A percentile compares a stretch with the other conserved stretches of the same genome.
These are phyloP conservation scores for Podospora bellae-mahoneyi DNA, from an alignment of 495 filamentous ascomycete species.

Conservation along the genomic window DNA sequence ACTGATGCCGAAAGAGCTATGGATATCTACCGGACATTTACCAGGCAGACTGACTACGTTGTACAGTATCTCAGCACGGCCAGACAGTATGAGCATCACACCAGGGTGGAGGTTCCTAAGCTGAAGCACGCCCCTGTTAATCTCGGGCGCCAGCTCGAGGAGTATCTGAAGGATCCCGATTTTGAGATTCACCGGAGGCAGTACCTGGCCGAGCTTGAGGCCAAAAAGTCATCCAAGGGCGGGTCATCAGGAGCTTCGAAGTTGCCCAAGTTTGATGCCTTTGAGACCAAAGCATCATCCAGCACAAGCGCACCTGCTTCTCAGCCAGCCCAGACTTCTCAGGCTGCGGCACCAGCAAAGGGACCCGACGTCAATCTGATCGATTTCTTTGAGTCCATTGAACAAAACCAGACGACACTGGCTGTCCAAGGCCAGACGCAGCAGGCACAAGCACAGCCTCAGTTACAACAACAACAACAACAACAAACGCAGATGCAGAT, in stretches of 20 bases:
- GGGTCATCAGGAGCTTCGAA: constrained; percentile 36
- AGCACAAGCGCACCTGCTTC: constrained; percentile 32
- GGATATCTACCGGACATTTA: constrained; percentile 89
- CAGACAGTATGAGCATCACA: constrained; percentile 84
- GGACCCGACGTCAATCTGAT: constrained; percentile 80
- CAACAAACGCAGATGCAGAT: constrained; percentile 30
- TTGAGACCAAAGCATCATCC: constrained; percentile 38
- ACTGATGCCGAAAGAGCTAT: constrained; percentile 89
- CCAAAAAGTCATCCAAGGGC: constrained; percentile 56
- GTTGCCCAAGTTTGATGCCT: constrained; percentile 9
- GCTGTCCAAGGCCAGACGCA: constrained; percentile 38
- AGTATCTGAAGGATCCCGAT: constrained; percentile 92
- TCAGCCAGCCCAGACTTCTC: constrained; percentile 19
- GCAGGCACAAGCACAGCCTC: constrained; percentile 23
- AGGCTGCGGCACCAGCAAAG: constrained; percentile 42
- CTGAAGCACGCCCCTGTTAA: constrained; percentile 95
- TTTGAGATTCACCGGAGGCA: constrained; percentile 93
- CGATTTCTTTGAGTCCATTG: constrained; percentile 97
- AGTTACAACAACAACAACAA: constrained; percentile 25
- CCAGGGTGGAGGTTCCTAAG: constrained; percentile 90
- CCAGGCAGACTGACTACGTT: constrained; percentile 86
- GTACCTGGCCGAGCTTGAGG: constrained; percentile 80
- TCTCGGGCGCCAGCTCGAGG: constrained; percentile 82
- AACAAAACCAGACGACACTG: constrained; percentile 82
- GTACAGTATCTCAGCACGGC: constrained; percentile 87